A percentile compares a stretch with the other conserved stretches of the same genome.
Conservation (phyloP, 257 asterid species). For the Euphrasia confusa region DNA sequence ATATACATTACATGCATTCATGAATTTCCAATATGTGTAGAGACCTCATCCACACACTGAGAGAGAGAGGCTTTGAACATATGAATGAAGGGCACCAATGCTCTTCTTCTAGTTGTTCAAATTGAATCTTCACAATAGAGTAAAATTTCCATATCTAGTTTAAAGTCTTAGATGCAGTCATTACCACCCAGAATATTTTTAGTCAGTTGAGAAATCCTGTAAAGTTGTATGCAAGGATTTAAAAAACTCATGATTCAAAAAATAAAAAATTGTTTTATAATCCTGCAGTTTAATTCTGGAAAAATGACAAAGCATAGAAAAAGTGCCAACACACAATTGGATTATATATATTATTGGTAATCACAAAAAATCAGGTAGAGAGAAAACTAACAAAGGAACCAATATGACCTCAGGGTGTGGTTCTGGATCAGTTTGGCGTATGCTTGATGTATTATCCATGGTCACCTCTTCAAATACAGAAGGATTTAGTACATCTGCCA, state of each 20-base stretch:
- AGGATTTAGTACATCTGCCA: slow-evolving; percentile 36
- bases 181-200: not conserved
- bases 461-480: slow-evolving; percentile 30
- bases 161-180: slow-evolving; percentile 12
- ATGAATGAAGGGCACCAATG: not conserved
- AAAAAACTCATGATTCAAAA: not conserved
- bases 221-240: not conserved
- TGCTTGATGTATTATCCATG: slow-evolving; percentile 29
- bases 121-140: not conserved
- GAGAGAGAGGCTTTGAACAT: not conserved
- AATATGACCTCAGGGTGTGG: slow-evolving; percentile 47
- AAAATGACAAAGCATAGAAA: slow-evolving; percentile 2
- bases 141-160: not conserved
- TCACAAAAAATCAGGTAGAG: slow-evolving; percentile 9
- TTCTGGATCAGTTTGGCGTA: slow-evolving; percentile 27
- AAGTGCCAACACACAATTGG: slow-evolving; percentile 14
- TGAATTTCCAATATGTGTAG: not conserved
- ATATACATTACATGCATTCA: not conserved
- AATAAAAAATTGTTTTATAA: not conserved
- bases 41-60: not conserved
- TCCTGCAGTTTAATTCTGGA: not conserved
- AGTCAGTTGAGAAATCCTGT: not conserved
- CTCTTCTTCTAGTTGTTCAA: slow-evolving; percentile 1
- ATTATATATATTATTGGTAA: slow-evolving; percentile 2
- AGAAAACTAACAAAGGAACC: slow-evolving; percentile 23